Evolutionary conservation across 2,329 filamentous ascomycete genomes (phyloP), one percentile per base, ranked within the genome.

Genomic region (Colletotrichum liriopes): DNA sequence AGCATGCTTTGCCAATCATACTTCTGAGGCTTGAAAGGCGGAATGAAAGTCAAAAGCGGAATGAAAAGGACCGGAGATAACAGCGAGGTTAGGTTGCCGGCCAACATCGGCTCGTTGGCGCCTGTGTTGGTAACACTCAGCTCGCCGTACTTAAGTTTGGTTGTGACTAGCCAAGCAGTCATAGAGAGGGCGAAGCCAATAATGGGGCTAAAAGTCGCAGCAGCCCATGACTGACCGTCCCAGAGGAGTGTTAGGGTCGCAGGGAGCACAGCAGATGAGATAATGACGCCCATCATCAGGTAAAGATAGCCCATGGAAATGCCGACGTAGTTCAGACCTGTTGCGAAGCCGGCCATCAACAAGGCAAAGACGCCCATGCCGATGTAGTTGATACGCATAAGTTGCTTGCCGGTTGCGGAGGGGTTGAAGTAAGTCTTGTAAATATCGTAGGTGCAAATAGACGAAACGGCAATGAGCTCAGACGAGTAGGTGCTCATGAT

Each of bases 381-480:
- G 76, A 92, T 90, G 51, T 86, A 82, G 79, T 96, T 93, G 84
- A 94, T 92, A 82, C 91, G 92, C 66, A 96, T 94, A 2, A 96
- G 87, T 47, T 88, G 88, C 77, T 88, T 90, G 54, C 94, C 93
- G 60, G 88, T 91, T 3, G 93, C 93, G 0, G 84, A 78, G 0
- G 93, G 93, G 69, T 96, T 92, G 82, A 95, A 87, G 78, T 97
- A 97, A 2, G 91, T 93, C 75, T 94, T 92, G 82, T 95, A 96
- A 74, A 96, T 89, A 77, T 95, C 92, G 78, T 96, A 96, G 1
- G 94, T 96, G 81, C 64, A 80, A 81, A 97, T 97, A 11, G 93
- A 95, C 1, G 93, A 96, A 1, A 97, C 94, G 2, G 95, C 94
- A 70, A 98, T 96, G 7, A 97, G 85, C 80, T 97, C 93, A 0